Evolutionary conservation across 2,329 filamentous ascomycete genomes (phyloP), one percentile per base, ranked within the genome.

Genomic region (Elsinoe batatas): DNA sequence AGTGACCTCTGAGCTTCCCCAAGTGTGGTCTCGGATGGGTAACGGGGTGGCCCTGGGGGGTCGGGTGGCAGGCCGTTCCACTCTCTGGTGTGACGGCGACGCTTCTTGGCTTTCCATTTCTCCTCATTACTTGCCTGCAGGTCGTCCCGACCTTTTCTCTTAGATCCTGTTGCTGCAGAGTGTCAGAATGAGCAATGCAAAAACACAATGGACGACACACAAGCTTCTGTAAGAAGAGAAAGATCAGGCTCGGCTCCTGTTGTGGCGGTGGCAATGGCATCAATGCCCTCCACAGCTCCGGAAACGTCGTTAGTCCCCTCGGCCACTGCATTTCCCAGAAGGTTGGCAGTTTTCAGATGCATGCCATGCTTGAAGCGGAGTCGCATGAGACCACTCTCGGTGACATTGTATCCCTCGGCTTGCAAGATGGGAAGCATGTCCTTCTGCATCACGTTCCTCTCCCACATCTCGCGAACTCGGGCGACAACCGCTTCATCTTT

Each of bases 1-100:
- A 94, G 73, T 58, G 83, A 85, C 11, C 77, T 76, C 64, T 89
- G 88, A 64, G 85, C 84, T 69, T 91, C 86, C 61, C 88, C 84
- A 57, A 93, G 79, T 0, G 87, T 91, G 11, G 85, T 91, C 68
- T 93, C 88, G 0, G 87, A 91, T 1, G 86, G 86, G 60, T 89
- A 93, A 18, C 88, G 81, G 12, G 85, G 83, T 17, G 83, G 80
- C 17, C 83, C 81, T 1, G 83, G 78, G 5, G 81, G 80, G 64
- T 88, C 84, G 36, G 84, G 78, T 12, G 84, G 81, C 22, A 87
- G 68, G 2, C 83, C 83, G 40, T 79, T 83, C 75, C 82, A 86
- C n/a, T 79, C 80, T 62, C 81, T 78, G 54, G 83, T 85, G 46
- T 84, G 78, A 59, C 85, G 80, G 53, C 85, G 79, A 54, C 85